These are phyloP conservation scores for Komagataella kurtzmanii DNA, from an alignment of 805 yeast species.

Conservation along the genomic window DNA sequence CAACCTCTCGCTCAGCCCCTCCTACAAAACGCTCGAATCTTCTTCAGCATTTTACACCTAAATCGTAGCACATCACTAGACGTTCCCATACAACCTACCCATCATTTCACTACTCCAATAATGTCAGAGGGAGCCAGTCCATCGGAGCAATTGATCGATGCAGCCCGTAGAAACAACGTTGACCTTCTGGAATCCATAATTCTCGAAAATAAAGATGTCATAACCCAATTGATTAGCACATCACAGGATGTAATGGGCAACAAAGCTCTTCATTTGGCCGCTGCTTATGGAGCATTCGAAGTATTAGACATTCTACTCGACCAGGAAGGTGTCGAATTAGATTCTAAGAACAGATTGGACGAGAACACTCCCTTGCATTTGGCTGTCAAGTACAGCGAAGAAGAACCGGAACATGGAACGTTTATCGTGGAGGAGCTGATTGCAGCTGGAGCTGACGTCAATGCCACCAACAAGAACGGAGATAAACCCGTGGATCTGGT, in stretches of 20 bases:
- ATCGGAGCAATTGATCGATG: constrained; percentile 71
- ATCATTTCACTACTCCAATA: not conserved
- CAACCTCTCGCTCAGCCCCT: not conserved
- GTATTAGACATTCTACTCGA: constrained; percentile 73
- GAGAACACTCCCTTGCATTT: constrained; percentile 86
- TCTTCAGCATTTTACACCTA: not conserved
- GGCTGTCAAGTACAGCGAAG: constrained; percentile 64
- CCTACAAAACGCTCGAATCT: not conserved
- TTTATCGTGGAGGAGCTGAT: constrained; percentile 68
- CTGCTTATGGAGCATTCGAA: constrained; percentile 74
- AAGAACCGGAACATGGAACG: constrained; percentile 77
- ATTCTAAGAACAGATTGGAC: constrained; percentile 56
- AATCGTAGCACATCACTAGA: not conserved
- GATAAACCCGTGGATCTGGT: constrained; percentile 68
- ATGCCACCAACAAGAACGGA: constrained; percentile 42
- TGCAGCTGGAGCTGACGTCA: constrained; percentile 87
- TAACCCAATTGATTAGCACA: constrained; percentile 42
- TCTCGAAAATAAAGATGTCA: constrained; percentile 18
- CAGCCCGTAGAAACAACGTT: constrained; percentile 77
- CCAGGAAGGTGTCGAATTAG: constrained; percentile 83
- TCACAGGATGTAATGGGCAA: constrained; percentile 70
- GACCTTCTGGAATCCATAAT: constrained; percentile 55
- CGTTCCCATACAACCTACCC: not conserved
- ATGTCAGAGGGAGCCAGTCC: constrained; percentile 55
- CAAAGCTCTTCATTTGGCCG: constrained; percentile 71